Evolutionary conservation across 371 early-diverging fungal genomes (phyloP), one percentile per base, ranked within the genome.

Genomic region (Batkoa obscura): DNA sequence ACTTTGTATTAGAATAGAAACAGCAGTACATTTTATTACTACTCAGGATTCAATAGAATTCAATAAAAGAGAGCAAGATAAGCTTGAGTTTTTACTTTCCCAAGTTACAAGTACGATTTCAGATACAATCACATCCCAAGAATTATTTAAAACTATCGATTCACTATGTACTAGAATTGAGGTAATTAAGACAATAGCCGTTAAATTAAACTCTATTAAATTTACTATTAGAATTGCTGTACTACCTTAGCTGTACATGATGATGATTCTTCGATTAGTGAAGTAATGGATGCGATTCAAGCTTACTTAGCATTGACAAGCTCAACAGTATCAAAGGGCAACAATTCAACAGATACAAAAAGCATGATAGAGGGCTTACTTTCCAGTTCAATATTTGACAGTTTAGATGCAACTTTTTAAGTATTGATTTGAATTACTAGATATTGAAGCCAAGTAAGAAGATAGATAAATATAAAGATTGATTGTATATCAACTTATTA

Each of bases 61-160:
- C 23, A 23, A 23, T 23, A 6, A 45, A 45, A 6, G 6, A 5
- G 39, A 41, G 12, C 15, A 53, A 6, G 15, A 15, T 6, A 15
- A 13, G 38, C 38, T 53, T 34, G 38, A 32, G 32, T 17, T 34
- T 17, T 34, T 53, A 41, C 13, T 38, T 23, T n/a, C 15, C 5
- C 53, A 53, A 12, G 39, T 53, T 36, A 53, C 13, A 6, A 2
- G 15, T 13, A 38, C 53, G n/a, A 6, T 41, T n/a, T 8, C 38
- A 35, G 53, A 35, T 39, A 37, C 9, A 12, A 32, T 35, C n/a
- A 17, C 12, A 8, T 53, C n/a, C 34, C 53, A 12, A 8, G 53
- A 53, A 17, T n/a, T 53, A 8, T 12, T 53, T 39, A 53, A 53
- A 39, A 53, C 8, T 38, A 6, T 53, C 17, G 53, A 53, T 3